phyloP scores from a whole-genome alignment of 345 rosid genomes.

The Sisymbrium altissimum region DNA sequence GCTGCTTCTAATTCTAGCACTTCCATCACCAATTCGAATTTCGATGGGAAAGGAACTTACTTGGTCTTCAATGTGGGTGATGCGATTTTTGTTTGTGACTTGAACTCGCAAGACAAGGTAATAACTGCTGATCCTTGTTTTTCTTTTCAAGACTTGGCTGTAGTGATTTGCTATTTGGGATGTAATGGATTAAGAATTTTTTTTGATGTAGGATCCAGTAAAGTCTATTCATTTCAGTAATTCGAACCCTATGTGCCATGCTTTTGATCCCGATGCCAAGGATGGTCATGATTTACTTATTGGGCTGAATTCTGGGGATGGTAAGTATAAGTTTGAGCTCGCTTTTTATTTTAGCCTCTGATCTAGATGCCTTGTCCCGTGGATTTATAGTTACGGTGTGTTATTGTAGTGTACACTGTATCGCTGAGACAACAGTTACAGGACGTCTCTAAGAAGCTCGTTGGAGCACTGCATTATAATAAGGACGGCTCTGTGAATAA shows the following conservation, averaged over 20 bases:
- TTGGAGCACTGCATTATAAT: conserved; percentile 91
- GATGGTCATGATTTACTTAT: conserved; percentile 98
- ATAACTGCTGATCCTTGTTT: conserved; percentile 1
- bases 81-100: conserved; percentile 85
- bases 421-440: conserved; percentile 97
- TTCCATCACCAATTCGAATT: conserved; percentile 63
- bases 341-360: not conserved
- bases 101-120: conserved; percentile 99
- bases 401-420: conserved; percentile 85
- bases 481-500: conserved; percentile 91
- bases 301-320: conserved; percentile 95
- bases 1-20: conserved; percentile 66
- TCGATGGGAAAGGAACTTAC: conserved; percentile 97
- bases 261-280: conserved; percentile 91
- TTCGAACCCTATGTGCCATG: conserved; percentile 90
- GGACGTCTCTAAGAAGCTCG: conserved; percentile 94
- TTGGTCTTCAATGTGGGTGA: conserved; percentile 95
- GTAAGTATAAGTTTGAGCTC: conserved; percentile 40
- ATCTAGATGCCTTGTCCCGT: conserved; percentile 13
- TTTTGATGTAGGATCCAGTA: conserved; percentile 78
- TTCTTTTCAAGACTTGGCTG: no score
- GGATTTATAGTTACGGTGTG: conserved; percentile 33
- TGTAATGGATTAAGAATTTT: conserved; percentile 21
- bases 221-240: conserved; percentile 96
- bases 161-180: no score